Conservation (phyloP, 768 basidiomycete genomes). For the Suillus weaverae region DNA sequence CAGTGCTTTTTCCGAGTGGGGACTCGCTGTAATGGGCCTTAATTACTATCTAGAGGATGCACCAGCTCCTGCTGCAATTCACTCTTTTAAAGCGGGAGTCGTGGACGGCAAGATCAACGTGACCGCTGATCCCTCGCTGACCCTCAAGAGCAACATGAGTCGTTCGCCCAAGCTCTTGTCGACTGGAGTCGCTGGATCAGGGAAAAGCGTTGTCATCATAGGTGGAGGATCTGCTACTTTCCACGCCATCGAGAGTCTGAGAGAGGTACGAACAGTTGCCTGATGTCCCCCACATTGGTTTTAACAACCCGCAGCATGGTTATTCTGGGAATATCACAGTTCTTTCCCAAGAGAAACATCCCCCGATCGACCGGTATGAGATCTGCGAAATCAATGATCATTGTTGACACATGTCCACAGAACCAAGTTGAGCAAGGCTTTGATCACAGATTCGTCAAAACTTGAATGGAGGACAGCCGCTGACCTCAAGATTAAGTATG, state of each 20-base stretch:
- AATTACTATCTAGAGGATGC: slow-evolving; percentile 67
- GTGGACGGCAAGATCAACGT: slow-evolving; percentile 76
- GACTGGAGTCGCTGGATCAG: slow-evolving; percentile 44
- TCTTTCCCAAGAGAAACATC: slow-evolving; percentile 73
- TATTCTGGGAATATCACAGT: slow-evolving; percentile 78
- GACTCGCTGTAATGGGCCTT: not conserved
- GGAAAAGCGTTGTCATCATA: slow-evolving; percentile 75
- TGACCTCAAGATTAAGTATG: slow-evolving; percentile 75
- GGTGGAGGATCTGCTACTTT: slow-evolving; percentile 85
- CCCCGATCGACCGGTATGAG: slow-evolving; percentile 79
- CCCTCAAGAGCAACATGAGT: slow-evolving; percentile 65
- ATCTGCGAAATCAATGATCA: not conserved
- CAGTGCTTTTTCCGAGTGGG: slow-evolving; percentile 15
- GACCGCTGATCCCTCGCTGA: slow-evolving; percentile 62
- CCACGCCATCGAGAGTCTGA: slow-evolving; percentile 74
- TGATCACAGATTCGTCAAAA: slow-evolving; percentile 77
- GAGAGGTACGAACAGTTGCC: slow-evolving; percentile 55
- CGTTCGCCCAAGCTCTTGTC: slow-evolving; percentile 59
- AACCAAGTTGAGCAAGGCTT: slow-evolving; percentile 86
- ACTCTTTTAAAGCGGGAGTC: slow-evolving; percentile 71
- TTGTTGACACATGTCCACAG: slow-evolving; percentile 36
- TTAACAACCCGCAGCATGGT: slow-evolving; percentile 54
- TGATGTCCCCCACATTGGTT: not conserved
- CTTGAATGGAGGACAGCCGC: slow-evolving; percentile 70
- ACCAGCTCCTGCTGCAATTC: slow-evolving; percentile 77